phyloP scores from a whole-genome alignment of 768 basidiomycete species.

The Podaxis sp. region DNA sequence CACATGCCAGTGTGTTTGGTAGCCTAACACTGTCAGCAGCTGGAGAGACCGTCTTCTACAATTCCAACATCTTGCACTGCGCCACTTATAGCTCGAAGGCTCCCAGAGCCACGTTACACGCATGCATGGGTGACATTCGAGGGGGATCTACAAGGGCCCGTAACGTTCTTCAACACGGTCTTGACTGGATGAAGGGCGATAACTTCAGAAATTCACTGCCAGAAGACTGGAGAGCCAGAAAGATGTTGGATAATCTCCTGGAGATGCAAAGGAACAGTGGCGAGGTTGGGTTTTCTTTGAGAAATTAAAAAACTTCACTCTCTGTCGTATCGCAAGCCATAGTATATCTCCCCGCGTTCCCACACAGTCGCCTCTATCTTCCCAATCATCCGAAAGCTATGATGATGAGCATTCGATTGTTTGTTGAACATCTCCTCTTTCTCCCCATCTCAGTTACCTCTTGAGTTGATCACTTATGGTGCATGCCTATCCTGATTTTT shows the following conservation, averaged over 20 bases:
- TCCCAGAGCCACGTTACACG: slow-evolving; percentile 66
- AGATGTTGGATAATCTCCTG: slow-evolving; percentile 58
- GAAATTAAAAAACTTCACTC: slow-evolving; percentile 1
- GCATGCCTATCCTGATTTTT: not conserved
- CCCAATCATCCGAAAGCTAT: too few species aligned
- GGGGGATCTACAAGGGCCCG: slow-evolving; percentile 62
- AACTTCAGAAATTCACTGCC: slow-evolving; percentile 41
- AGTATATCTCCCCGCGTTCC: not conserved
- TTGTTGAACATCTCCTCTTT: too few species aligned
- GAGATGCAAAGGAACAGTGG: slow-evolving; percentile 37
- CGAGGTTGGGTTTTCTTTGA: slow-evolving; percentile 1
- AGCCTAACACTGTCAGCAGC: slow-evolving; percentile 30
- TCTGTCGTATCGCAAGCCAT: not conserved
- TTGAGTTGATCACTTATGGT: not conserved
- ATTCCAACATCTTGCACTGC: slow-evolving; percentile 75
- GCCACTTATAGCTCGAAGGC: slow-evolving; percentile 51
- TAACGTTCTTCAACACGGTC: slow-evolving; percentile 72
- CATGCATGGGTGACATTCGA: slow-evolving; percentile 55
- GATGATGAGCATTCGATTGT: too few species aligned
- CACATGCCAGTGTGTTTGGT: slow-evolving; percentile 1
- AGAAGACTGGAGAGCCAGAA: slow-evolving; percentile 35
- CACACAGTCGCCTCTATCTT: not conserved
- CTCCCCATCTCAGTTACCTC: too few species aligned
- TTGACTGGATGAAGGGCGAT: slow-evolving; percentile 62
- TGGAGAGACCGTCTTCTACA: slow-evolving; percentile 78